Conservation (phyloP, 768 basidiomycete genomes). For the Lactarius hatsudake region DNA sequence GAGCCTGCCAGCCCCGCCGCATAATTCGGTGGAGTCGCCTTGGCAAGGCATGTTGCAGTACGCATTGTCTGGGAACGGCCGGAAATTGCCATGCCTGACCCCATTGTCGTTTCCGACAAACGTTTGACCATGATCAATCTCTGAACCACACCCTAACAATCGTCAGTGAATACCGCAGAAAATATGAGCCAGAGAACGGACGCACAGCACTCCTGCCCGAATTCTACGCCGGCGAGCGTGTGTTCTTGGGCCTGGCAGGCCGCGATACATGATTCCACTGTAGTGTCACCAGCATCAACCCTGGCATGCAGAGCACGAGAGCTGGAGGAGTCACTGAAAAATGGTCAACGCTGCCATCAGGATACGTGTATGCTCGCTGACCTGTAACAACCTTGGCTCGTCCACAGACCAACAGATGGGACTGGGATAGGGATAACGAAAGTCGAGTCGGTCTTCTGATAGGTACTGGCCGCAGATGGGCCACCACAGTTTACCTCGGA, state of each 20-base stretch:
- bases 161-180: neutral
- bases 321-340: constrained; percentile 35
- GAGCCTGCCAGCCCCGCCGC: neutral
- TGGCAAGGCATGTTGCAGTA: neutral
- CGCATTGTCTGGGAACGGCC: neutral
- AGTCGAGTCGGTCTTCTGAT: constrained; percentile 54
- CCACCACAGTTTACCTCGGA: constrained; percentile 58
- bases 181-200: constrained; percentile 17
- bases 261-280: constrained; percentile 57
- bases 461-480: constrained; percentile 45
- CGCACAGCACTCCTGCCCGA: constrained; percentile 69
- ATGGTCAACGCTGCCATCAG: neutral
- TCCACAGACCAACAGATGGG: constrained; percentile 58
- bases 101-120: neutral
- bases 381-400: constrained; percentile 72
- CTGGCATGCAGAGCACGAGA: constrained; percentile 37
- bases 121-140: neutral
- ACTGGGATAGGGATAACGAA: constrained; percentile 45
- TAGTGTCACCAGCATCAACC: constrained; percentile 48
- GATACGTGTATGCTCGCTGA: constrained; percentile 31
- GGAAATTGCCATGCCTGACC: neutral
- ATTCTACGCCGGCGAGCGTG: constrained; percentile 65
- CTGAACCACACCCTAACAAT: neutral
- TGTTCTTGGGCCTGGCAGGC: constrained; percentile 70
- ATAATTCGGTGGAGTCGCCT: neutral